Percentiles rank a stretch among this genome's conserved stretches.
Evolutionary conservation across 805 yeast species (phyloP).

Genomic region (Yamadazyma olivae): DNA sequence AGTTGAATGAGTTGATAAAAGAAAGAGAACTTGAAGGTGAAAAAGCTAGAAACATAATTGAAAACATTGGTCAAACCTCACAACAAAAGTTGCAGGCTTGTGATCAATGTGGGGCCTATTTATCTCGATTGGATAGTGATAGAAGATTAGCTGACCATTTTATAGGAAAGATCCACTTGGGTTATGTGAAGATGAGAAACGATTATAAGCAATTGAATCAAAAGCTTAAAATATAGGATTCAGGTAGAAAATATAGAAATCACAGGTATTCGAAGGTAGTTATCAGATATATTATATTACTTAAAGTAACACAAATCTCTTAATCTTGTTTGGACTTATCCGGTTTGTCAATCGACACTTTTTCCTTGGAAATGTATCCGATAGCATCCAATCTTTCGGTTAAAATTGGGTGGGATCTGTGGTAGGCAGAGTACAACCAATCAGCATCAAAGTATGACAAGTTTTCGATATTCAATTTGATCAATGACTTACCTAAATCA

Average conservation of each 20-base stretch:
- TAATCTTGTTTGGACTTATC: conserved; percentile 6
- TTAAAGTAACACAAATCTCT: not conserved
- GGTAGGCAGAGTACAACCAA: conserved; percentile 83
- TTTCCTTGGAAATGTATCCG: conserved; percentile 44
- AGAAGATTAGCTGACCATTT: conserved; percentile 87
- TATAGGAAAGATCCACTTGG: conserved; percentile 81
- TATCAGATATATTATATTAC: not conserved
- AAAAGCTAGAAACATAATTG: conserved; percentile 58
- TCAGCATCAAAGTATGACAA: conserved; percentile 86
- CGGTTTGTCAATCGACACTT: conserved; percentile 21
- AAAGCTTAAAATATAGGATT: not conserved
- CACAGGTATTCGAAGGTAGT: too few species aligned
- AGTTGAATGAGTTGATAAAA: conserved; percentile 41
- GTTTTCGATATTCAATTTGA: conserved; percentile 75
- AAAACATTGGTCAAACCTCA: conserved; percentile 76
- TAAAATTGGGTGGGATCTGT: conserved; percentile 87
- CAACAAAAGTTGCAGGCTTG: conserved; percentile 92
- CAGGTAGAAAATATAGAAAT: too few species aligned
- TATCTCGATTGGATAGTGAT: conserved; percentile 83
- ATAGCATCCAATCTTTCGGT: conserved; percentile 85
- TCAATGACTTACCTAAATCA: conserved; percentile 68
- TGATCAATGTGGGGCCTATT: conserved; percentile 83
- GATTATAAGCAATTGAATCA: conserved; percentile 34
- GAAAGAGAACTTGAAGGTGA: conserved; percentile 53
- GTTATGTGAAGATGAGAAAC: conserved; percentile 72